Conservation (phyloP, 306 rosid species). For the Carpinus viminea region DNA sequence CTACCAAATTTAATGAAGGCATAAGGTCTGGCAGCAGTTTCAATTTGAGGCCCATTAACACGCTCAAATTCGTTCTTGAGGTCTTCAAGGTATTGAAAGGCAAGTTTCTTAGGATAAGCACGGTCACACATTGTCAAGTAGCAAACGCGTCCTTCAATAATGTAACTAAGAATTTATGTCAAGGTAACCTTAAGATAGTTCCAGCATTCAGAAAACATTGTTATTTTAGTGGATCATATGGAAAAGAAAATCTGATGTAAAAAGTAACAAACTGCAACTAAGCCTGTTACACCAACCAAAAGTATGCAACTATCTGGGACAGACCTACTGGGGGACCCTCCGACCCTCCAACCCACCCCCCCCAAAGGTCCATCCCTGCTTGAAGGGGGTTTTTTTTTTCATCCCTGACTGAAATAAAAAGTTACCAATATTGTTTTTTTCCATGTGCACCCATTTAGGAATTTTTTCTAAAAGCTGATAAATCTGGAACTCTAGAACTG, state of each 20-base stretch:
- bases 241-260: neutral
- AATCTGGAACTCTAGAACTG: too few relatives aligned
- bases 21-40: constrained; percentile 99
- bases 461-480: too few relatives aligned
- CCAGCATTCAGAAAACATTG: neutral
- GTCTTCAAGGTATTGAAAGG: constrained; percentile 98
- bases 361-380: too few relatives aligned
- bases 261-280: neutral
- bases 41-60: constrained; percentile 85
- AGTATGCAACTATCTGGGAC: neutral
- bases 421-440: too few relatives aligned
- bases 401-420: too few relatives aligned
- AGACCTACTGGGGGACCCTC: too few relatives aligned
- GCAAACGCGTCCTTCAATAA: constrained; percentile 95
- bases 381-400: too few relatives aligned
- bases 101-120: constrained; percentile 98
- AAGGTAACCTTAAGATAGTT: constrained; percentile 42
- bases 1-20: constrained; percentile 98
- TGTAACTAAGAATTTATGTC: constrained; percentile 66
- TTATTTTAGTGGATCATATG: neutral
- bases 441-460: too few relatives aligned
- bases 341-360: too few relatives aligned
- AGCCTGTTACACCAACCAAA: neutral
- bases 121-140: constrained; percentile 99
- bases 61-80: constrained; percentile 97